phyloP scores from a whole-genome alignment of 1,284 basidiomycete genomes.

The Naganishia sp. region DNA sequence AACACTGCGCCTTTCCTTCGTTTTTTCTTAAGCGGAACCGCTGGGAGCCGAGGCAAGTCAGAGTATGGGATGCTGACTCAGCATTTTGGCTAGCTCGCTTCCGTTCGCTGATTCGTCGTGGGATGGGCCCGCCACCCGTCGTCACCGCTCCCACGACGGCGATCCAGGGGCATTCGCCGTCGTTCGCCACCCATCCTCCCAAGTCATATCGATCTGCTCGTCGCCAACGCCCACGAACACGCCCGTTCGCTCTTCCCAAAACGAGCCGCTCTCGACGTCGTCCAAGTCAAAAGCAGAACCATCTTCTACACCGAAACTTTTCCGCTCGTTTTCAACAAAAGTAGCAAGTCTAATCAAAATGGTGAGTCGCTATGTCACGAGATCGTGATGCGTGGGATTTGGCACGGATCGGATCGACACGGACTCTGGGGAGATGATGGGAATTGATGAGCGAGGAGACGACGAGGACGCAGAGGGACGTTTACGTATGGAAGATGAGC shows the following conservation, averaged over 20 bases:
- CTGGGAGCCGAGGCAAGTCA: too few relatives aligned
- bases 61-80: neutral
- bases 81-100: neutral
- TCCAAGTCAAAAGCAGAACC: conserved; percentile 31
- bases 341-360: conserved; percentile 27
- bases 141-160: conserved; percentile 8
- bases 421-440: neutral
- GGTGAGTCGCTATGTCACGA: neutral
- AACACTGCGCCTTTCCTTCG: too few relatives aligned
- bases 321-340: conserved; percentile 31
- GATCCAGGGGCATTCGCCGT: neutral
- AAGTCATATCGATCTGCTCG: conserved; percentile 1
- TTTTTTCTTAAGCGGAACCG: too few relatives aligned
- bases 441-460: neutral
- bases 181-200: conserved; percentile 8
- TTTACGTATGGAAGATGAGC: neutral
- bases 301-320: conserved; percentile 26
- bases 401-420: conserved; percentile 7
- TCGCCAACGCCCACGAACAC: neutral
- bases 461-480: neutral
- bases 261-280: conserved; percentile 28
- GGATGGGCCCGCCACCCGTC: neutral
- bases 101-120: conserved; percentile 10
- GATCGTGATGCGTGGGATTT: neutral
- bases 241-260: conserved; percentile 6